Conservation (phyloP, 2,329 filamentous ascomycete genomes). For the Fusarium sp. region DNA sequence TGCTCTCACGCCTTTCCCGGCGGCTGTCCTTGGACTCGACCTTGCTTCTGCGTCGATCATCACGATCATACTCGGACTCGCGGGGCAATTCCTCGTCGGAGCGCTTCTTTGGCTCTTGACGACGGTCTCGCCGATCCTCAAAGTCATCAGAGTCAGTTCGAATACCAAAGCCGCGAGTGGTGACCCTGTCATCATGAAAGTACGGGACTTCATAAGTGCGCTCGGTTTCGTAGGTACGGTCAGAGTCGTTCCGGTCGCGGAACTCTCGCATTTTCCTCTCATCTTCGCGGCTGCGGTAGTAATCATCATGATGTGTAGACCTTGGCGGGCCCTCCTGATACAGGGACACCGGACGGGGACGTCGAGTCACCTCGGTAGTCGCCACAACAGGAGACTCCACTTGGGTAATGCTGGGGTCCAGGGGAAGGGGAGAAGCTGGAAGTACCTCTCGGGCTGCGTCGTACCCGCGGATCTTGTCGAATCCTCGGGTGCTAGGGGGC, state of each 20-base stretch:
- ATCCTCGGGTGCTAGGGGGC: constrained; percentile 76
- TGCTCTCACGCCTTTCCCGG: constrained; percentile 47
- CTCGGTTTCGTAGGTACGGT: constrained; percentile 42
- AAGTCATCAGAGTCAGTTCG: constrained; percentile 56
- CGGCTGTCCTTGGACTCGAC: constrained; percentile 42
- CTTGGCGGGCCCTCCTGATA: constrained; percentile 63
- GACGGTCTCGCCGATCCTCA: constrained; percentile 57
- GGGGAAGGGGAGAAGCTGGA: constrained; percentile 55
- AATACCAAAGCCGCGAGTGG: constrained; percentile 64
- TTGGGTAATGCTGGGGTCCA: constrained; percentile 47
- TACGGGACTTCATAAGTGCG: constrained; percentile 45
- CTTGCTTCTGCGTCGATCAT: constrained; percentile 45
- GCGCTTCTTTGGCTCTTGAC: constrained; percentile 46
- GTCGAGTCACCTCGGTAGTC: constrained; percentile 42
- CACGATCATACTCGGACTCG: constrained; percentile 45
- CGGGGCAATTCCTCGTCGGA: constrained; percentile 48
- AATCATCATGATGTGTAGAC: constrained; percentile 59
- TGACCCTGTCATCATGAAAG: constrained; percentile 61
- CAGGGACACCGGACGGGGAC: constrained; percentile 62
- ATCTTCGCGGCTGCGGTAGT: constrained; percentile 62
- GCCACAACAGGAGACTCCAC: constrained; percentile 23
- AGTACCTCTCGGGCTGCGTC: constrained; percentile 61
- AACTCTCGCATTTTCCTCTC: constrained; percentile 56
- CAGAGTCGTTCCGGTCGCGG: constrained; percentile 55
- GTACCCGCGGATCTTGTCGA: constrained; percentile 72